phyloP scores from a whole-genome alignment of 2,329 filamentous ascomycete genomes.

The Hymenoscyphus albidus region DNA sequence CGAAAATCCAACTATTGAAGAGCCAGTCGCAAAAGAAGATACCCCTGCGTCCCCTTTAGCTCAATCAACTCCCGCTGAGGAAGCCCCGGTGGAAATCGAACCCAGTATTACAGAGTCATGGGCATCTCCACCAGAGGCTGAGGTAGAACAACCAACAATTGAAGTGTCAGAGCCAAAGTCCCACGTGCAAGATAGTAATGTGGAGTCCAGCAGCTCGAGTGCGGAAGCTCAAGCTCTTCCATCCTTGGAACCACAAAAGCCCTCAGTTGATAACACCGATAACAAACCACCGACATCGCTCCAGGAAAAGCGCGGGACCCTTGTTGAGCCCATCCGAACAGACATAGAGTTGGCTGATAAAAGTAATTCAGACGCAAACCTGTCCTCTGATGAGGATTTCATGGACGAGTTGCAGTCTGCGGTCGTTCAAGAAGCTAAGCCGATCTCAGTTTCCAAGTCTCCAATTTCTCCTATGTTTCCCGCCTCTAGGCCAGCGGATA shows the following conservation, averaged over 20 bases:
- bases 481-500: constrained; percentile 28
- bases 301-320: constrained; percentile 25
- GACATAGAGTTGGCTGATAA: constrained; percentile 39
- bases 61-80: not conserved
- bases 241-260: constrained; percentile 20
- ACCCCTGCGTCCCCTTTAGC: not conserved
- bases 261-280: constrained; percentile 36
- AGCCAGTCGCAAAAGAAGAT: not conserved
- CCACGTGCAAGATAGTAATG: constrained; percentile 26
- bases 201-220: constrained; percentile 3
- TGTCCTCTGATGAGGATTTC: constrained; percentile 71
- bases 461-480: constrained; percentile 66
- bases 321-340: constrained; percentile 54
- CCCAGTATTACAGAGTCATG: not conserved
- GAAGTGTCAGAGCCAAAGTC: constrained; percentile 30
- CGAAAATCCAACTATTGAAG: not conserved
- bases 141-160: not conserved
- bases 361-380: constrained; percentile 43
- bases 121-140: not conserved
- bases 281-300: constrained; percentile 23
- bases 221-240: constrained; percentile 16
- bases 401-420: constrained; percentile 84
- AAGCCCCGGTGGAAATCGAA: not conserved
- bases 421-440: constrained; percentile 77
- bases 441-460: constrained; percentile 76